Base-by-base conservation (phyloP, 1,284 basidiomycete genomes). In the Chiua sp. region DNA sequence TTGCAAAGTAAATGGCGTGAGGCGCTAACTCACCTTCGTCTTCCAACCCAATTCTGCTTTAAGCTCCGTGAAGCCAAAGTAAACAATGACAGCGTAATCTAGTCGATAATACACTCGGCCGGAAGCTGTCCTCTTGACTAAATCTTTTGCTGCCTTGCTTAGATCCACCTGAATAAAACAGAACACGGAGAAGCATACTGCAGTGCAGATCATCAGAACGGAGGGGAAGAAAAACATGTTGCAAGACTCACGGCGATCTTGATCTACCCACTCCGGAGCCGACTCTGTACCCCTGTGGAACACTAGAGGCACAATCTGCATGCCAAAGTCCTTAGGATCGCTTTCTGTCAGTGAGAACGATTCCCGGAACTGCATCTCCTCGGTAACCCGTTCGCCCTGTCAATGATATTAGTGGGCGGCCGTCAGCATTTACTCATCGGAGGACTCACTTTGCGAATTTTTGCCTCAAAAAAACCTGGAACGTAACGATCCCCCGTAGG, bases 51-150 rank as follows among this genome's bases (percentile, higher is more conserved):
- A 32, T 0, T 65, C 18, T 1, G 59, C 62, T 33, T 57, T 44
- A 26, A 62, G 23, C 23, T 62, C 63, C 0, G 55, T 49, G 8
- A 47, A 22, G 7, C 62, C 58, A 28, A 56, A 61, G 1, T 39
- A 47, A 4, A 63, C 23, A 18, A 62, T 48, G n/a, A 63, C 63
- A 28, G 64, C 50, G n/a, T 63, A 63, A 50, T 64, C 59, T 16
- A 64, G 42, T 32, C 53, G 48, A 32, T 63, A 63, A 53, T 39
- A 57, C 13, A 46, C 23, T 4, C 30, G 44, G 16, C 48, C 56
- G 3, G 23, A 35, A 28, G 44, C 15, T 3, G 28, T 37, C 47
- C 46, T 52, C n/a, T 2, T n/a, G 5, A 46, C 23, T 2, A 64
- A 20, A 30, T 55, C 58, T 4, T 48, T 47, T 3, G 15, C 15